phyloP scores from a whole-genome alignment of 768 basidiomycete species.

The Terana coerulea region DNA sequence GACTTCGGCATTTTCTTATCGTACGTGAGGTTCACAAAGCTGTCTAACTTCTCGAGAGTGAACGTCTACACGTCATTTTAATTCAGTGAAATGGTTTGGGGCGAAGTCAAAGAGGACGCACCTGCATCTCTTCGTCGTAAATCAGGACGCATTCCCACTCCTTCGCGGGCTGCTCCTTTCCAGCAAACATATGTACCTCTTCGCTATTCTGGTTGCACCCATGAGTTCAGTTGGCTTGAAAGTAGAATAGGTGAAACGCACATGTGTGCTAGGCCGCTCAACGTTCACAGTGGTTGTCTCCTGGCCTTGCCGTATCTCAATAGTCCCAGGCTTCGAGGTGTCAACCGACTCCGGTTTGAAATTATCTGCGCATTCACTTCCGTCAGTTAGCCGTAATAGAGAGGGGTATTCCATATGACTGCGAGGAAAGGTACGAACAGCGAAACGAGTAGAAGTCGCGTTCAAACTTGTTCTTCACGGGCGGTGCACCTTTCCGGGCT shows the following conservation, averaged over 20 bases:
- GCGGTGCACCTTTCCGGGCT: slow-evolving; percentile 52
- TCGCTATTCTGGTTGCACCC: slow-evolving; percentile 42
- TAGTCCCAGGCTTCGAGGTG: slow-evolving; percentile 55
- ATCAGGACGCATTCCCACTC: slow-evolving; percentile 77
- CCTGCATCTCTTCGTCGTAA: slow-evolving; percentile 72
- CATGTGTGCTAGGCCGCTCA: slow-evolving; percentile 66
- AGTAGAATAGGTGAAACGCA: slow-evolving; percentile 25
- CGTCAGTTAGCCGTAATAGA: no score
- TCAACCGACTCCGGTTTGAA: slow-evolving; percentile 76
- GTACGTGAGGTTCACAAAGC: slow-evolving; percentile 51
- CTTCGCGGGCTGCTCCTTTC: slow-evolving; percentile 54
- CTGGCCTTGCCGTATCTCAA: slow-evolving; percentile 54
- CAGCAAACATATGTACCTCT: slow-evolving; percentile 47
- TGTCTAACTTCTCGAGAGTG: slow-evolving; percentile 74
- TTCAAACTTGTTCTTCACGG: slow-evolving; percentile 43
- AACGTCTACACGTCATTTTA: slow-evolving; percentile 47
- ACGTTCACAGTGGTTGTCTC: slow-evolving; percentile 52
- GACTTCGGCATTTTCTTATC: slow-evolving; percentile 39
- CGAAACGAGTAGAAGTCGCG: slow-evolving; percentile 75
- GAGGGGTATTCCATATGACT: no score
- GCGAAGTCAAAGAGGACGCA: slow-evolving; percentile 20
- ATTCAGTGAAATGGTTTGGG: slow-evolving; percentile 2
- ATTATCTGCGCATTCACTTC: slow-evolving; percentile 45
- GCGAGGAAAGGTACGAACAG: slow-evolving; percentile 41
- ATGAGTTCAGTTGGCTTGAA: not conserved